Evolutionary conservation across 2,329 filamentous ascomycete species (phyloP).

Genomic region (Apiospora rasikravindrae): DNA sequence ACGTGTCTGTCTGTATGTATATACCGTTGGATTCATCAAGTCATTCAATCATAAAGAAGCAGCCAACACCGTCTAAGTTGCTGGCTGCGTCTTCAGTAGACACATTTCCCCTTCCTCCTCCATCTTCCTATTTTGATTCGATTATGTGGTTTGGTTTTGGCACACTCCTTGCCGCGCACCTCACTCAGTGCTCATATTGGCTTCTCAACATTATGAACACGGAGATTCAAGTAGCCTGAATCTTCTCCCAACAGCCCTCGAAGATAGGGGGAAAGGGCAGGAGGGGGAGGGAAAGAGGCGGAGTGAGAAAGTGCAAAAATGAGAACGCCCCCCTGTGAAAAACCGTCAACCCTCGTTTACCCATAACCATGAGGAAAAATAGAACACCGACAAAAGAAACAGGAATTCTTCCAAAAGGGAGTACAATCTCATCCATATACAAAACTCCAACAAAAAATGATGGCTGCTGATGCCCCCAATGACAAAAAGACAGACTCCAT

Average conservation of each 20-base stretch:
- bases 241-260: neutral
- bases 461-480: neutral
- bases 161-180: neutral
- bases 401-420: neutral
- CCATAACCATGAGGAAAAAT: slow-evolving; percentile 13
- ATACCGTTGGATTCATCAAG: slow-evolving; percentile 37
- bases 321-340: slow-evolving; percentile 7
- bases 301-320: slow-evolving; percentile 5
- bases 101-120: neutral
- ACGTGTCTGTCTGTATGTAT: slow-evolving; percentile 13
- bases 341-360: neutral
- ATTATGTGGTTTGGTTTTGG: too few relatives aligned
- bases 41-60: slow-evolving; percentile 35
- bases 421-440: slow-evolving; percentile 15
- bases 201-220: neutral
- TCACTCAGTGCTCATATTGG: neutral
- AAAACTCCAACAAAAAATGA: slow-evolving; percentile 15
- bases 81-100: slow-evolving; percentile 9
- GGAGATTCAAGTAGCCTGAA: neutral
- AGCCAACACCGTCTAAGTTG: slow-evolving; percentile 33
- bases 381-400: neutral
- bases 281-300: neutral
- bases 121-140: neutral
- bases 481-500: slow-evolving; percentile 15
- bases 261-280: neutral